Evolutionary conservation across 768 basidiomycete genomes (phyloP), one percentile per base, ranked within the genome.

Genomic region (Tulasnella sp.): DNA sequence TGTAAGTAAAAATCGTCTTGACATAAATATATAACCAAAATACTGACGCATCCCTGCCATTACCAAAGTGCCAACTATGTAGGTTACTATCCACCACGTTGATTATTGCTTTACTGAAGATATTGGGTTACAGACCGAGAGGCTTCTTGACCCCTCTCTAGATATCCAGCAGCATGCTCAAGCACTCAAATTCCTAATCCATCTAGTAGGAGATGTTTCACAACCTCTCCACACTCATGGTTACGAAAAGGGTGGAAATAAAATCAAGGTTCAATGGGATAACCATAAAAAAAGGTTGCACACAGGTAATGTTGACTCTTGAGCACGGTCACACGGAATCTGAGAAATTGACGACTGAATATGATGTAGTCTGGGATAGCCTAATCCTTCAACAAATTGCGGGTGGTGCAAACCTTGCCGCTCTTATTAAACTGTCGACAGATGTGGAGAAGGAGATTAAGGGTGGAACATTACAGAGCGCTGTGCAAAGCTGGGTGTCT

Each of bases 191-290:
- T 53, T 53, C 37, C 45, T 53, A 15, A 40, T 49, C 3, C 55
- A 56, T 40, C 53, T 56, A 50, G 16, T 56, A 13, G 55, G 53
- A 24, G 55, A 56, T 40, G 27, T 56, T 37, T 45, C 48, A 10
- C 55, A 56, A 33, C 55, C 55, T 4, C 35, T 56, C 13, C 55
- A 56, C 51, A 34, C 35, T 45, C 51, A 56, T 37, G 44, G 32
- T 6, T 39, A 53, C 20, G 52, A 46, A 1, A 27, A 28, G 13
- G 55, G 55, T 7, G 55, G 55, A 2, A 56, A 56, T 41, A 46
- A 53, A 37, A 47, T 56, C 44, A 7, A 5, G n/a, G 32, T 51
- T 8, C 39, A 28, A n/a, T 56, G 54, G 33, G 33, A 53, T 20
- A 52, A 52, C 25, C 37, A 19, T n/a, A 37, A 24, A 27, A 46